Evolutionary conservation across 306 rosid species (phyloP).

Genomic region (Medicago arabica): DNA sequence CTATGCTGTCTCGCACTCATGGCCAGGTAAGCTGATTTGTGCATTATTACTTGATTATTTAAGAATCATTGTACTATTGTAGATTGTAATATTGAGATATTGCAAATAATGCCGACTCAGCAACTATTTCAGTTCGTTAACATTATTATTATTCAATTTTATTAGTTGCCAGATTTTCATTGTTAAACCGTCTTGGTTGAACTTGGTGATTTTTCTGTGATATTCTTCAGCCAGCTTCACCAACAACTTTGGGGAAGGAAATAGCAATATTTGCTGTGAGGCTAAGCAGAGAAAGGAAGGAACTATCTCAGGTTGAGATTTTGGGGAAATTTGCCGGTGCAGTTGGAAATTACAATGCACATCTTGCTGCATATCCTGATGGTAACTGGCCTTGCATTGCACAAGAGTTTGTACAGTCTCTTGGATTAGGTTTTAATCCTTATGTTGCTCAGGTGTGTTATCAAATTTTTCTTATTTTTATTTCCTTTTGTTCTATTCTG

Average conservation of each 20-base stretch:
- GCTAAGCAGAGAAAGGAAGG: constrained; percentile 73
- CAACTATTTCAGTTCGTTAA: background rate
- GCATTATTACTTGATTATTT: constrained; percentile 28
- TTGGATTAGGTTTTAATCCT: constrained; percentile 83
- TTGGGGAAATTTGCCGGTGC: constrained; percentile 98
- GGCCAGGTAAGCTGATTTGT: constrained; percentile 70
- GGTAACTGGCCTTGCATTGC: constrained; percentile 73
- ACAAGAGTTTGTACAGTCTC: constrained; percentile 72
- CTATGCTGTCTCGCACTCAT: constrained; percentile 92
- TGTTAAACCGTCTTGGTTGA: constrained; percentile 18
- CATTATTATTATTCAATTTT: background rate
- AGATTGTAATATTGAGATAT: constrained; percentile 4
- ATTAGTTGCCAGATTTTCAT: constrained; percentile 14
- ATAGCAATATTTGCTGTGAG: constrained; percentile 88
- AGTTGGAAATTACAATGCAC: constrained; percentile 97
- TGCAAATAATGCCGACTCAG: constrained; percentile 17
- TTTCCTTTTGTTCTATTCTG: constrained; percentile 10
- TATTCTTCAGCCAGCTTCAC: constrained; percentile 82
- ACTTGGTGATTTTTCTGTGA: constrained; percentile 8
- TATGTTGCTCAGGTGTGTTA: constrained; percentile 75
- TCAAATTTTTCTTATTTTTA: background rate
- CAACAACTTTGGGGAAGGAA: constrained; percentile 96
- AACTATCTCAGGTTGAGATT: constrained; percentile 66
- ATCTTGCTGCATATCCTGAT: constrained; percentile 81
- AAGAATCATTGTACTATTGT: constrained; percentile 8